Evolutionary conservation across 2,329 filamentous ascomycete species (phyloP).

Genomic region (Dactylellina haptotyla): DNA sequence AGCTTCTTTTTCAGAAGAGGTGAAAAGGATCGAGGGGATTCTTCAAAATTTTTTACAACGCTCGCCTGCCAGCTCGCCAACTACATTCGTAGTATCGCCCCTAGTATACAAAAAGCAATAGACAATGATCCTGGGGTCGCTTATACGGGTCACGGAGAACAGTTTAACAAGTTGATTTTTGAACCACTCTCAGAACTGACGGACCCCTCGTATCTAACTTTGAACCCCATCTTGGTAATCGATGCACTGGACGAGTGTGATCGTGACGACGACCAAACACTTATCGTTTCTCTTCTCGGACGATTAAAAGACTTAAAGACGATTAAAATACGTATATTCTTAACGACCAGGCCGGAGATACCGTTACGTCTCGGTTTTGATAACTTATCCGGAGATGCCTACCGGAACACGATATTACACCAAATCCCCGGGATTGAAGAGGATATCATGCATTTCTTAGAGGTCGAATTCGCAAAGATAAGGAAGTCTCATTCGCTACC

Average conservation of each 20-base stretch:
- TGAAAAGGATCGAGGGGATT: slow-evolving; percentile 26
- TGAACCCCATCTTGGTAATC: slow-evolving; percentile 58
- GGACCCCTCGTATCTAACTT: background rate
- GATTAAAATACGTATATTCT: slow-evolving; percentile 59
- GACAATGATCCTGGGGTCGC: slow-evolving; percentile 4
- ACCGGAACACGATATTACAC: slow-evolving; percentile 61
- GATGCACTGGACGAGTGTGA: slow-evolving; percentile 61
- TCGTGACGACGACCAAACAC: slow-evolving; percentile 58
- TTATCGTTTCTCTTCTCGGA: slow-evolving; percentile 59
- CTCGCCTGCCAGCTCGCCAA: slow-evolving; percentile 21
- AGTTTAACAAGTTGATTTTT: slow-evolving; percentile 12
- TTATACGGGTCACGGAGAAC: background rate
- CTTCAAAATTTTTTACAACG: slow-evolving; percentile 48
- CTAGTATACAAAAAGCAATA: background rate
- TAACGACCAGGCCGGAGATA: slow-evolving; percentile 64
- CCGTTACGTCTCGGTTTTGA: slow-evolving; percentile 61
- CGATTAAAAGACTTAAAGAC: slow-evolving; percentile 29
- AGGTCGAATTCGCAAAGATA: slow-evolving; percentile 59
- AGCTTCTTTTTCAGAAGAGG: slow-evolving; percentile 47
- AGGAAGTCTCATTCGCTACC: slow-evolving; percentile 22
- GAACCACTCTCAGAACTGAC: slow-evolving; percentile 5
- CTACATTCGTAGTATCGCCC: background rate
- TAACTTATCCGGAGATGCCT: slow-evolving; percentile 56
- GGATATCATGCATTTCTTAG: slow-evolving; percentile 62
- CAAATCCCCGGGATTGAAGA: slow-evolving; percentile 60